Conservation (phyloP, 1,139 yeast genomes). For the Taiozyma sp. region DNA sequence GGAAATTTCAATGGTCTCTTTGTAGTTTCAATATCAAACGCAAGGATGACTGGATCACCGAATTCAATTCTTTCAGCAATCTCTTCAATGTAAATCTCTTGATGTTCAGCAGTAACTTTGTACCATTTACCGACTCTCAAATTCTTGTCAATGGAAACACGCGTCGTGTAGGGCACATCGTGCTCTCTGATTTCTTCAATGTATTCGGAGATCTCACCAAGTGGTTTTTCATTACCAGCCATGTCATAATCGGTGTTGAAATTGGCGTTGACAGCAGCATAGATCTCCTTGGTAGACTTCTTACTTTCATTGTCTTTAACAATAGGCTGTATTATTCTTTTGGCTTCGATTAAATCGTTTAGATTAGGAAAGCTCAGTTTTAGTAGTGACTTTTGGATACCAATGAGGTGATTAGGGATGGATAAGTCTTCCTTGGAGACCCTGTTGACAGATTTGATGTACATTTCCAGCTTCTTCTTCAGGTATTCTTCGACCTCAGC, state of each 20-base stretch:
- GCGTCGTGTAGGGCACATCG: conserved; percentile 95
- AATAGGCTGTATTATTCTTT: conserved; percentile 65
- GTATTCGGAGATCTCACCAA: conserved; percentile 45
- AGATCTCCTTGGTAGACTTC: conserved; percentile 66
- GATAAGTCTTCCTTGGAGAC: conserved; percentile 73
- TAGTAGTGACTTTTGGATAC: conserved; percentile 60
- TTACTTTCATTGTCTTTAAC: conserved; percentile 63
- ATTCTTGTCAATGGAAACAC: conserved; percentile 86
- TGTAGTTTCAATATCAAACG: conserved; percentile 97
- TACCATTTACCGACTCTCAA: conserved; percentile 97
- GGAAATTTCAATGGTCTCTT: conserved; percentile 97
- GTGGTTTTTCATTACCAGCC: conserved; percentile 15
- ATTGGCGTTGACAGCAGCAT: conserved; percentile 48
- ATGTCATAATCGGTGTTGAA: conserved; percentile 28
- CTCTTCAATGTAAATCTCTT: conserved; percentile 53
- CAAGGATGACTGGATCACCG: conserved; percentile 96
- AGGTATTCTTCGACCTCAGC: conserved; percentile 85
- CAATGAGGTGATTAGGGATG: conserved; percentile 82
- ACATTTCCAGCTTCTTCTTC: conserved; percentile 59
- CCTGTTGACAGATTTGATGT: conserved; percentile 52
- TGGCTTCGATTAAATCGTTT: conserved; percentile 68
- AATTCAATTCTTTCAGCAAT: conserved; percentile 79
- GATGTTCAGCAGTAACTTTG: conserved; percentile 62
- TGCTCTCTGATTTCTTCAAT: conserved; percentile 86
- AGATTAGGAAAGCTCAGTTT: conserved; percentile 73